Evolutionary conservation across 2,329 filamentous ascomycete genomes (phyloP), one percentile per base, ranked within the genome.

Genomic region (Diaporthe sp.): DNA sequence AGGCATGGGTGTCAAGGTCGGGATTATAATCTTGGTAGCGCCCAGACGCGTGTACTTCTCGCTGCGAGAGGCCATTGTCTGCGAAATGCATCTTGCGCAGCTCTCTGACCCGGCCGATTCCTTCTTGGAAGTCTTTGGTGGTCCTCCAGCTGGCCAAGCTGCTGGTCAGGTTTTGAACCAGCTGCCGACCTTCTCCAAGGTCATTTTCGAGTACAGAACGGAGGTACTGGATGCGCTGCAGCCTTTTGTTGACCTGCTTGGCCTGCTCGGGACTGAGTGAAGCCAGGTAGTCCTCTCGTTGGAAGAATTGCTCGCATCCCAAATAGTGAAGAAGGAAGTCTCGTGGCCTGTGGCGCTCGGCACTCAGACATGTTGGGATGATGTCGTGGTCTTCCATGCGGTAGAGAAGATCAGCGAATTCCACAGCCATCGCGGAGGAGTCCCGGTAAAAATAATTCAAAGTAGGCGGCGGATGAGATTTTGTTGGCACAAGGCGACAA

Each of bases 311-410:
- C 28, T 76, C 75, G 57, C 75, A 76, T 44, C 75, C 75, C 6
- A 76, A n/a, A n/a, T 76, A 76, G 25, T 76, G 75, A 19, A 76
- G 75, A 1, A 76, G 59, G 12, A 75, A 76, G 2, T 76, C 73
- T n/a, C 69, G 69, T 3, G 75, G 75, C 42, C 72, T 75, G 31
- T 76, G 75, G 10, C 73, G 73, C 55, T 76, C 75, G 49, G 75
- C 75, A 51, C 73, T 75, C 1, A 76, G 69, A 44, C 75, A 76
- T 37, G 75, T 75, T 42, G 75, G 75, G 8, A 76, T 59, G 17
- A 76, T 76, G 39, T 76, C 75, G 65, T 76, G 75, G 42, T 76
- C 75, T 73, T 76, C 75, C 73, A 76, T 75, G 3, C 67, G 75
- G 8, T 70, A 28, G 3, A 73, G 69, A 15, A 75, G 42, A 51